phyloP scores from a whole-genome alignment of 345 rosid species.

The Aethionema arabicum region DNA sequence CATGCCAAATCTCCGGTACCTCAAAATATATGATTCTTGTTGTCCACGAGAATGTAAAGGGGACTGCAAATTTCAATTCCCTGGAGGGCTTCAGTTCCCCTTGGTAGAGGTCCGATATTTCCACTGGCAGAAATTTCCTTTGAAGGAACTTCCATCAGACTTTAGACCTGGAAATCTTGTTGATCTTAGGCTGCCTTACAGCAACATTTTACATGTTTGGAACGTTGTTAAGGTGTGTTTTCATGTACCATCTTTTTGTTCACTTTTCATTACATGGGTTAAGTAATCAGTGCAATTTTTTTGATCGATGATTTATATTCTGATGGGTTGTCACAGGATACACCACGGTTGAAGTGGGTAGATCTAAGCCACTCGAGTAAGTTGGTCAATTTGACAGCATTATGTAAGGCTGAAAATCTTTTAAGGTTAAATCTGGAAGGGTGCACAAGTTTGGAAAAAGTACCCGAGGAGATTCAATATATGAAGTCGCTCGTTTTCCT shows the following conservation, averaged over 20 bases:
- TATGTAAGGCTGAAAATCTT: constrained; percentile 19
- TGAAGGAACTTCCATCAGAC: constrained; percentile 8
- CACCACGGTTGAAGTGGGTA: constrained; percentile 13
- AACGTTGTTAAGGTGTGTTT: constrained; percentile 15
- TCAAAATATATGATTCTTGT: not conserved
- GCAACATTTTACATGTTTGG: constrained; percentile 7
- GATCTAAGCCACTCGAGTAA: constrained; percentile 2
- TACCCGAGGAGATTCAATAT: not conserved
- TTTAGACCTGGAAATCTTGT: constrained; percentile 3
- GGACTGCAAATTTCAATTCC: not conserved
- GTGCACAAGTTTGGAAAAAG: constrained; percentile 15
- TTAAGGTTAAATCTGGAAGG: constrained; percentile 7
- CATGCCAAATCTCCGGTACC: not conserved
- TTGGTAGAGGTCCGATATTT: not conserved
- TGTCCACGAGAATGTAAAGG: not conserved
- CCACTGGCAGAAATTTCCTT: constrained; percentile 5
- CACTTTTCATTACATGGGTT: not conserved
- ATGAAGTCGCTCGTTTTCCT: constrained; percentile 10
- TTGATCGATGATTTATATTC: not conserved
- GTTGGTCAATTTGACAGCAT: not conserved
- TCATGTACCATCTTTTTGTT: not conserved
- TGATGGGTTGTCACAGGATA: constrained; percentile 2
- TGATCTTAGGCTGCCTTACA: constrained; percentile 19
- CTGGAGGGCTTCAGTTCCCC: not conserved
- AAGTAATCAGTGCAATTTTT: not conserved